Conservation (phyloP, 2,329 filamentous ascomycete genomes). For the Pyrenophora teres region DNA sequence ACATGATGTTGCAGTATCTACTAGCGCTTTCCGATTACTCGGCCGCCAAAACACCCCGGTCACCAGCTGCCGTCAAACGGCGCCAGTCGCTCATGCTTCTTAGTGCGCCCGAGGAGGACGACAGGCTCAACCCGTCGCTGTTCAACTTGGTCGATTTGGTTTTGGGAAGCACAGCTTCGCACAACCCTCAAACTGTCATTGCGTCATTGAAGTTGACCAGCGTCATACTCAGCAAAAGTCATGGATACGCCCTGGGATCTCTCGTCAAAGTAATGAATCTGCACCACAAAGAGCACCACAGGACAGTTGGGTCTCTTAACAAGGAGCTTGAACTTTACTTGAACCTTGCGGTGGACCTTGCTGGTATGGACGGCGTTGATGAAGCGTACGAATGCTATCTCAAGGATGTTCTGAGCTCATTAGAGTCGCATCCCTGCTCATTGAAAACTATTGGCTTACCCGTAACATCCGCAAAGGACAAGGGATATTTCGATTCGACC, state of each 20-base stretch:
- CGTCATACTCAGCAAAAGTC: conserved; percentile 83
- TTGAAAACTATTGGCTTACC: conserved; percentile 68
- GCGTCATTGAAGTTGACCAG: conserved; percentile 88
- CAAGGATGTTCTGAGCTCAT: conserved; percentile 69
- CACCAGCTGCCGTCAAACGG: conserved; percentile 72
- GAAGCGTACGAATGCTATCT: conserved; percentile 73
- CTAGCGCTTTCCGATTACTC: conserved; percentile 73
- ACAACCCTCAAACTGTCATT: conserved; percentile 85
- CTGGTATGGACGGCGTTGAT: conserved; percentile 71
- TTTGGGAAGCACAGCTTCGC: conserved; percentile 79
- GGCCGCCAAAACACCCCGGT: conserved; percentile 40
- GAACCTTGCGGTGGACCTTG: conserved; percentile 68
- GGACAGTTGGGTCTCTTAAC: conserved; percentile 75
- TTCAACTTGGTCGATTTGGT: conserved; percentile 95
- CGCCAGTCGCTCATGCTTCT: conserved; percentile 89
- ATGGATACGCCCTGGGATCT: conserved; percentile 80
- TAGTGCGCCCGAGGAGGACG: conserved; percentile 74
- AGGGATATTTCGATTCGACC: conserved; percentile 51
- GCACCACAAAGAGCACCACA: conserved; percentile 58
- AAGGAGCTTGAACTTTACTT: conserved; percentile 75
- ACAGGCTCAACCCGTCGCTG: conserved; percentile 78
- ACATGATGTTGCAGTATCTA: conserved; percentile 90
- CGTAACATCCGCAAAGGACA: conserved; percentile 60
- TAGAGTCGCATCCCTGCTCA: conserved; percentile 77
- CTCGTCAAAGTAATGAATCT: conserved; percentile 70